Evolutionary conservation across 192 early-diverging fungal genomes (phyloP).

Genomic region (Backusella tuberculispora): DNA sequence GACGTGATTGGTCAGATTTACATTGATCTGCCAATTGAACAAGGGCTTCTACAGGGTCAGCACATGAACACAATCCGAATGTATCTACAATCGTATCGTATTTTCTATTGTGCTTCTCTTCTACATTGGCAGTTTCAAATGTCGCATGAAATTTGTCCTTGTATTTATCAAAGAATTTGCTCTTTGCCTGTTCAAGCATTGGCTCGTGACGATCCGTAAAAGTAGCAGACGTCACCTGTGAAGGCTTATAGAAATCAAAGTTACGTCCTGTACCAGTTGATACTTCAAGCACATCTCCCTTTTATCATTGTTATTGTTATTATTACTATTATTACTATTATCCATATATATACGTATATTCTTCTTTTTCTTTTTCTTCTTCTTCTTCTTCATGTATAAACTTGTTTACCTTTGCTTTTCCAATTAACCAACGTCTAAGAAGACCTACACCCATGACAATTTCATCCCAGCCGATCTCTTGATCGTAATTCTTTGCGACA

Average conservation of each 20-base stretch:
- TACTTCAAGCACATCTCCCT: slow-evolving; percentile 65
- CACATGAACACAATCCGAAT: slow-evolving; percentile 67
- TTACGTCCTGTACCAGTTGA: slow-evolving; percentile 70
- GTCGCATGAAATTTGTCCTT: slow-evolving; percentile 29
- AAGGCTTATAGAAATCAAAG: slow-evolving; percentile 53
- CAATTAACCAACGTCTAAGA: slow-evolving; percentile 48
- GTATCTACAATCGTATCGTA: slow-evolving; percentile 72
- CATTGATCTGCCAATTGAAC: slow-evolving; percentile 48
- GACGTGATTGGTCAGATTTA: slow-evolving; percentile 44
- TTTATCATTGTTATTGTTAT: neutral
- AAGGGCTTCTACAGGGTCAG: slow-evolving; percentile 57
- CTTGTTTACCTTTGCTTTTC: slow-evolving; percentile 46
- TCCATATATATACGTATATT: neutral
- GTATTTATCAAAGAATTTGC: slow-evolving; percentile 29
- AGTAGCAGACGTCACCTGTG: slow-evolving; percentile 46
- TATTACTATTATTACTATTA: neutral
- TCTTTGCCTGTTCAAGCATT: slow-evolving; percentile 59
- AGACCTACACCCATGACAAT: slow-evolving; percentile 60
- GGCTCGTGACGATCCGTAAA: slow-evolving; percentile 52
- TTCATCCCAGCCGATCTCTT: slow-evolving; percentile 63
- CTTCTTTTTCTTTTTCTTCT: neutral
- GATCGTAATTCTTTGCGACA: slow-evolving; percentile 60
- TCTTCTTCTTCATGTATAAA: neutral
- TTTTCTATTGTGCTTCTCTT: slow-evolving; percentile 30
- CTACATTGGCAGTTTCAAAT: slow-evolving; percentile 45